These are phyloP conservation scores for Dendrobium huoshanense DNA, from an alignment of 106 monocot genomes.

Conservation along the genomic window DNA sequence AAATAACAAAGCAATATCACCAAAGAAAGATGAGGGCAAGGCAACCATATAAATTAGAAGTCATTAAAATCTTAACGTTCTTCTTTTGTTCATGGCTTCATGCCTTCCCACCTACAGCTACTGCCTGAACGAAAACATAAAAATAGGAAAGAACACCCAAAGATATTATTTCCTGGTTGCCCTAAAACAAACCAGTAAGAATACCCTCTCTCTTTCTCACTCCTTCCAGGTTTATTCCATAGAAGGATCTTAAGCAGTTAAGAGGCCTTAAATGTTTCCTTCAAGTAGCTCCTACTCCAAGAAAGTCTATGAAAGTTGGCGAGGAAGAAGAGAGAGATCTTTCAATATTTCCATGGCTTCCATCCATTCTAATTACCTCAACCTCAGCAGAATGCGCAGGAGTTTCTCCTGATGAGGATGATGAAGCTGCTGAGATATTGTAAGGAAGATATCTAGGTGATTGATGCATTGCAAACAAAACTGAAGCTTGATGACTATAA, in stretches of 20 bases:
- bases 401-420: not conserved
- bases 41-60: too few species aligned
- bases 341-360: not conserved
- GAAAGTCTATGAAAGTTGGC: constrained; percentile 18
- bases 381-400: not conserved
- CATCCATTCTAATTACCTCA: not conserved
- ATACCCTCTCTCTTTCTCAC: too few species aligned
- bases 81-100: too few species aligned
- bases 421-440: not conserved
- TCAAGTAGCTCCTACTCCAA: constrained; percentile 17
- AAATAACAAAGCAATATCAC: too few species aligned
- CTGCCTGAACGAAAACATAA: too few species aligned
- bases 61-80: too few species aligned
- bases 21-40: too few species aligned
- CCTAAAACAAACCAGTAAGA: too few species aligned
- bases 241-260: not conserved
- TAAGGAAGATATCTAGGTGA: not conserved
- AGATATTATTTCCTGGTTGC: too few species aligned
- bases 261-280: not conserved
- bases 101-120: too few species aligned
- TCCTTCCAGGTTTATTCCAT: not conserved
- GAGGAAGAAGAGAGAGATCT: not conserved
- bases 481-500: not conserved
- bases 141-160: too few species aligned
- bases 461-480: constrained; percentile 1